Conservation (phyloP, 2,329 filamentous ascomycete genomes). For the Exophiala oligosperma region DNA sequence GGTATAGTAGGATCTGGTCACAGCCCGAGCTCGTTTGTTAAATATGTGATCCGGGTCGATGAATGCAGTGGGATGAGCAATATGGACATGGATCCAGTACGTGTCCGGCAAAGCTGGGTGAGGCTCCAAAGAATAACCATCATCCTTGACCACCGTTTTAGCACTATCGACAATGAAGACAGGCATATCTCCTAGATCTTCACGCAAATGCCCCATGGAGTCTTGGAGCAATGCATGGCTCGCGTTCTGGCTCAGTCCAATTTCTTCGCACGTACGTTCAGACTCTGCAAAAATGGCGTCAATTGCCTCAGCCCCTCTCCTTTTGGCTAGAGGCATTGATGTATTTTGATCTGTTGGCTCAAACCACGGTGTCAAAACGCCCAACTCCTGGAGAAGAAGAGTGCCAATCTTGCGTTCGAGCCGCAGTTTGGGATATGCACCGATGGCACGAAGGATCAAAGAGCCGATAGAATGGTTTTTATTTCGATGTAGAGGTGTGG, state of each 20-base stretch:
- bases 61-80: conserved; percentile 66
- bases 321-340: conserved; percentile 11
- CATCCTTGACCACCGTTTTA: conserved; percentile 60
- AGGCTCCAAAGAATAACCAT: conserved; percentile 59
- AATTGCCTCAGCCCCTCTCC: conserved; percentile 28
- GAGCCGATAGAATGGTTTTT: conserved; percentile 44
- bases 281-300: conserved; percentile 37
- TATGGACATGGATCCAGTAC: conserved; percentile 62
- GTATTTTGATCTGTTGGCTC: conserved; percentile 37
- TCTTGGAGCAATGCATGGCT: conserved; percentile 43
- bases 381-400: conserved; percentile 62
- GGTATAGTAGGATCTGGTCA: conserved; percentile 54
- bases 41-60: conserved; percentile 53
- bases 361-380: conserved; percentile 60
- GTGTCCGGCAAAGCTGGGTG: conserved; percentile 39
- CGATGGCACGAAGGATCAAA: conserved; percentile 56
- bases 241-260: conserved; percentile 21
- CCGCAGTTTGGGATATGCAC: conserved; percentile 52
- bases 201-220: conserved; percentile 56
- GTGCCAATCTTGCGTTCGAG: conserved; percentile 42
- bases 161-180: conserved; percentile 62
- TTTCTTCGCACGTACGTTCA: conserved; percentile 31
- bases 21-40: conserved; percentile 55
- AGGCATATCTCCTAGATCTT: conserved; percentile 57
- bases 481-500: conserved; percentile 36